Evolutionary conservation across 148 eudicot genomes (phyloP).

Genomic region (Nepenthes gracilis): DNA sequence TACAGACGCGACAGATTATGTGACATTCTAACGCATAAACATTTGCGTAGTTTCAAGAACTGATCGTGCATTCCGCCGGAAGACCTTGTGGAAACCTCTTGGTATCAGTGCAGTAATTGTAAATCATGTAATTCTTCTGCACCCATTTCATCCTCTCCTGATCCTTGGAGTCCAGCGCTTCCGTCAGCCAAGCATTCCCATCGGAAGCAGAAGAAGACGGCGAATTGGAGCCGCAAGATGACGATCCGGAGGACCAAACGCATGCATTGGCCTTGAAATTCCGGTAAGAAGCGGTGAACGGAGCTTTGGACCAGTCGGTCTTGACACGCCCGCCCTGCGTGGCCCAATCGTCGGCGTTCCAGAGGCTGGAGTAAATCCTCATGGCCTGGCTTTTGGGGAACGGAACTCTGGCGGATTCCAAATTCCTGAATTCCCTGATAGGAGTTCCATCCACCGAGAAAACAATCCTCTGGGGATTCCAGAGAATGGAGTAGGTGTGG

Average conservation of each 20-base stretch:
- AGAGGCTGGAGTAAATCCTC: slow-evolving; percentile 2
- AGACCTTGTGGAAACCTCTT: slow-evolving; percentile 5
- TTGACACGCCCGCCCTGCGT: slow-evolving; percentile 15
- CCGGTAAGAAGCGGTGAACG: slow-evolving; percentile 12
- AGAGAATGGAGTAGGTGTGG: too few relatives aligned
- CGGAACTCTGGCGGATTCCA: slow-evolving; percentile 13
- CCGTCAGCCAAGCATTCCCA: neutral
- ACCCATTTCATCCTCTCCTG: neutral
- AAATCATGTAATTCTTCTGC: neutral
- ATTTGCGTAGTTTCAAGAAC: neutral
- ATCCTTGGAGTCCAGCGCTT: neutral
- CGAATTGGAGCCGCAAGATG: neutral
- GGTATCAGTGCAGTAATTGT: slow-evolving; percentile 1
- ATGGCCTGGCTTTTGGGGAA: slow-evolving; percentile 16
- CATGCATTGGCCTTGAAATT: slow-evolving; percentile 17
- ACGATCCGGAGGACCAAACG: neutral
- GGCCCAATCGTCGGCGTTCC: slow-evolving; percentile 25
- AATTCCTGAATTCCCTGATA: slow-evolving; percentile 18
- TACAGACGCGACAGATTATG: too few relatives aligned
- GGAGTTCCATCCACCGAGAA: slow-evolving; percentile 5
- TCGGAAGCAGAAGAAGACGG: neutral
- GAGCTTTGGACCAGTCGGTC: slow-evolving; percentile 16
- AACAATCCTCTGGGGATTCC: too few relatives aligned
- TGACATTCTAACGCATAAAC: too few relatives aligned
- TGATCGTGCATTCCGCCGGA: neutral